These are phyloP conservation scores for Rhizopus delemar DNA, from an alignment of 371 early-diverging fungal species.

Conservation along the genomic window DNA sequence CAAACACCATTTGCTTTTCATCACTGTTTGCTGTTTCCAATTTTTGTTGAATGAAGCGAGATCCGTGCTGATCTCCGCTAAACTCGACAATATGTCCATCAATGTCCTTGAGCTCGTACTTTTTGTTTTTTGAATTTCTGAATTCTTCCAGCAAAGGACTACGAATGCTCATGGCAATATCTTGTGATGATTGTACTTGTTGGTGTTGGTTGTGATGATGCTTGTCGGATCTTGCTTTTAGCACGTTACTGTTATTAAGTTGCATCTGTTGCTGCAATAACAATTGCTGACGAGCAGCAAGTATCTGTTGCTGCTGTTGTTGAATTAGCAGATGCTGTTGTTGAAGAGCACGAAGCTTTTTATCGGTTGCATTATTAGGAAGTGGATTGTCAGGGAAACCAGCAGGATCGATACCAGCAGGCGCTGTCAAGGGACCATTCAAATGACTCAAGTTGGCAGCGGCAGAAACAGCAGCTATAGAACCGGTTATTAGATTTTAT, in stretches of 20 bases:
- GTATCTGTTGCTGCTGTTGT: conserved; percentile 57
- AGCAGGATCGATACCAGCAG: conserved; percentile 15
- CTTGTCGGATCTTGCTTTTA: conserved; percentile 2
- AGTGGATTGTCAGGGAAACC: conserved; percentile 28
- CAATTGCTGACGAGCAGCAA: conserved; percentile 52
- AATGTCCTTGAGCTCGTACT: conserved; percentile 94
- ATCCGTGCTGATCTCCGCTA: conserved; percentile 99
- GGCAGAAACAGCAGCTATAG: conserved; percentile 30
- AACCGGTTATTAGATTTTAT: not conserved
- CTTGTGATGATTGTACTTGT: conserved; percentile 24
- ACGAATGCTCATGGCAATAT: conserved; percentile 59
- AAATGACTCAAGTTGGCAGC: conserved; percentile 23
- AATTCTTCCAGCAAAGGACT: conserved; percentile 92
- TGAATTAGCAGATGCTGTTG: conserved; percentile 56
- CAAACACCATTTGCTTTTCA: conserved; percentile 96
- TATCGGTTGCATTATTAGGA: conserved; percentile 35
- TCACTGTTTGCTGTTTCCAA: conserved; percentile 91
- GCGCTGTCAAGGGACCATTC: conserved; percentile 35
- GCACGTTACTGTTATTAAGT: not conserved
- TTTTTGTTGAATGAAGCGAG: conserved; percentile 99
- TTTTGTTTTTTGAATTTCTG: conserved; percentile 89
- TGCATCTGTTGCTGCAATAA: conserved; percentile 36
- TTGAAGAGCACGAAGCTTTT: conserved; percentile 56
- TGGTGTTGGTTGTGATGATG: conserved; percentile 14
- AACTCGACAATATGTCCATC: conserved; percentile 94